These are phyloP conservation scores for Trypanosoma cruzi DNA, from an alignment of 208 protist species.

Conservation along the genomic window DNA sequence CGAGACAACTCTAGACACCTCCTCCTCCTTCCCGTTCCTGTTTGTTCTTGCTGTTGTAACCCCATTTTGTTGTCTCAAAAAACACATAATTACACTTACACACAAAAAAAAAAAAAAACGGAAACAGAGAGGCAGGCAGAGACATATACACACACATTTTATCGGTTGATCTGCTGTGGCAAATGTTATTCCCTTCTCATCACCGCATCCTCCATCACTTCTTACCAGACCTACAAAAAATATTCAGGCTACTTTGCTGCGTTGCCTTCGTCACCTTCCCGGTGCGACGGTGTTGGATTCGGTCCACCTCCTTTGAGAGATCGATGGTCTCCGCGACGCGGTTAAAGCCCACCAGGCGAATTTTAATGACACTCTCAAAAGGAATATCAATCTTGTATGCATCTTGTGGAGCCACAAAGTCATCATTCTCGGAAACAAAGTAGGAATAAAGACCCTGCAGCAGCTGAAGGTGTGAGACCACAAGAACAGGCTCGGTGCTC, in stretches of 20 bases:
- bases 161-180: neutral
- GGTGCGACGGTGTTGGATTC: conserved; percentile 22
- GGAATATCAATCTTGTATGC: conserved; percentile 82
- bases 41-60: too few species aligned
- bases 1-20: too few species aligned
- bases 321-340: conserved; percentile 73
- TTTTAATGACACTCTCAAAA: conserved; percentile 77
- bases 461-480: conserved; percentile 79
- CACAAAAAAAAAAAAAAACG: neutral
- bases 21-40: too few species aligned
- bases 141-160: neutral
- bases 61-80: too few species aligned
- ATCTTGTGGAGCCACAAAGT: conserved; percentile 71
- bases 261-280: conserved; percentile 1
- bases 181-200: neutral
- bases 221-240: conserved; percentile 10
- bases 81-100: neutral
- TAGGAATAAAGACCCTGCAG: conserved; percentile 88
- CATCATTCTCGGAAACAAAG: conserved; percentile 81
- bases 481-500: conserved; percentile 70
- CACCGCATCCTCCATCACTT: neutral
- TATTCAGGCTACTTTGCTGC: neutral
- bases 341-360: conserved; percentile 62
- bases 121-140: too few species aligned
- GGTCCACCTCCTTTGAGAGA: conserved; percentile 56